Conservation (phyloP, 805 yeast species). For the Lipomyces mesembrius region DNA sequence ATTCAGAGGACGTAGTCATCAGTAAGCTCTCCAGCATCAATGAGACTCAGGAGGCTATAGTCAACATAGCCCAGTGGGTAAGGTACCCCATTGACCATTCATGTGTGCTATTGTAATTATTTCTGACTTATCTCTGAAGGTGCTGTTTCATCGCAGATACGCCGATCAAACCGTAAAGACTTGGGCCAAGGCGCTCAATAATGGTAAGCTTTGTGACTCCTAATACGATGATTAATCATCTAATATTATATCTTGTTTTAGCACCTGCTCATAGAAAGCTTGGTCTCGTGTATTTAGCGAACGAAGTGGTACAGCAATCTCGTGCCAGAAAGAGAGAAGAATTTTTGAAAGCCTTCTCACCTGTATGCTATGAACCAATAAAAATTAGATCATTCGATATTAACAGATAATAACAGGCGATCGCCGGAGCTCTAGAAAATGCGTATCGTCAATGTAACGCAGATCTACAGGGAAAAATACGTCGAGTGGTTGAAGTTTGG, state of each 20-base stretch:
- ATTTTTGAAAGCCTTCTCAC: slow-evolving; percentile 62
- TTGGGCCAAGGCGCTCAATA: slow-evolving; percentile 54
- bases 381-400: too few relatives aligned
- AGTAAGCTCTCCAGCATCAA: slow-evolving; percentile 48
- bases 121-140: slow-evolving; percentile 26
- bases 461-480: slow-evolving; percentile 57
- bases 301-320: slow-evolving; percentile 82
- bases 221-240: slow-evolving; percentile 1
- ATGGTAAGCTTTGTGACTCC: slow-evolving; percentile 24
- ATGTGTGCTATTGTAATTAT: background rate
- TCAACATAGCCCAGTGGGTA: slow-evolving; percentile 74
- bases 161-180: slow-evolving; percentile 57
- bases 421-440: slow-evolving; percentile 47
- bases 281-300: slow-evolving; percentile 69
- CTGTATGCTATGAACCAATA: slow-evolving; percentile 41
- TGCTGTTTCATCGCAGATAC: slow-evolving; percentile 65
- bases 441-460: slow-evolving; percentile 48
- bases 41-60: slow-evolving; percentile 74
- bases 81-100: slow-evolving; percentile 34
- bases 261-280: slow-evolving; percentile 53
- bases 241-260: slow-evolving; percentile 7
- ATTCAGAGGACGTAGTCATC: slow-evolving; percentile 55
- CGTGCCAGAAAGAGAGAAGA: slow-evolving; percentile 63
- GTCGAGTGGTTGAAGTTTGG: slow-evolving; percentile 69
- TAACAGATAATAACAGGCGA: slow-evolving; percentile 30